phyloP scores from a whole-genome alignment of 495 filamentous ascomycete species.

The Aspergillus campestris region DNA sequence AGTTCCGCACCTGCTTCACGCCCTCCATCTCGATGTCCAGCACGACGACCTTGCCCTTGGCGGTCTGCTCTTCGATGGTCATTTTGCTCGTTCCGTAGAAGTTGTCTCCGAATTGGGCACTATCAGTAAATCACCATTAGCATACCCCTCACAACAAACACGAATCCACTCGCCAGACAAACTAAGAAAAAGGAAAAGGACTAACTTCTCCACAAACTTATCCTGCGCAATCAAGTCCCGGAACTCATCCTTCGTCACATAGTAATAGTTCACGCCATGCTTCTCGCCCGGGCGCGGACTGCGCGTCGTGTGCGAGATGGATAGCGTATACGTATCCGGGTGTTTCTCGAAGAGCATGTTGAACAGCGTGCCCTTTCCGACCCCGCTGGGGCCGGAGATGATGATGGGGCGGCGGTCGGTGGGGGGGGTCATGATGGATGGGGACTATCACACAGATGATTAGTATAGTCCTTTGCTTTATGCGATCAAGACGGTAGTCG shows the following conservation, averaged over 20 bases:
- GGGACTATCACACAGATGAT: too few species aligned
- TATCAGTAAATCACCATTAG: too few species aligned
- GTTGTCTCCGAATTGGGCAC: slow-evolving; percentile 78
- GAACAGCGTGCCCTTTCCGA: slow-evolving; percentile 84
- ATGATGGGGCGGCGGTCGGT: slow-evolving; percentile 55
- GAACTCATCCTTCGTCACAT: slow-evolving; percentile 61
- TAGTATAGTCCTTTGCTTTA: too few species aligned
- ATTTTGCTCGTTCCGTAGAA: slow-evolving; percentile 75
- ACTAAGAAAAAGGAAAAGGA: too few species aligned
- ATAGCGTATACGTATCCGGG: slow-evolving; percentile 72
- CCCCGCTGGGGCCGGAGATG: slow-evolving; percentile 77
- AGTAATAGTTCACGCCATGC: slow-evolving; percentile 77
- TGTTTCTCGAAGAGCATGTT: slow-evolving; percentile 59
- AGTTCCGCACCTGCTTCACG: slow-evolving; percentile 85
- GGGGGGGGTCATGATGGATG: too few species aligned
- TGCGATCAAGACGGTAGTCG: too few species aligned
- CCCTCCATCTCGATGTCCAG: slow-evolving; percentile 95
- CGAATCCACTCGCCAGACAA: too few species aligned
- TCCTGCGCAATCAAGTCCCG: slow-evolving; percentile 54
- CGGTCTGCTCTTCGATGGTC: slow-evolving; percentile 65
- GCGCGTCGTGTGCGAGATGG: slow-evolving; percentile 81
- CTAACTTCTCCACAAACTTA: slow-evolving; percentile 70
- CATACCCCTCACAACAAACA: too few species aligned
- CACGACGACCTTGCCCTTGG: slow-evolving; percentile 41
- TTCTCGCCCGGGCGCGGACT: slow-evolving; percentile 66